Evolutionary conservation across 2,329 filamentous ascomycete genomes (phyloP).

Genomic region (Alternaria solani): DNA sequence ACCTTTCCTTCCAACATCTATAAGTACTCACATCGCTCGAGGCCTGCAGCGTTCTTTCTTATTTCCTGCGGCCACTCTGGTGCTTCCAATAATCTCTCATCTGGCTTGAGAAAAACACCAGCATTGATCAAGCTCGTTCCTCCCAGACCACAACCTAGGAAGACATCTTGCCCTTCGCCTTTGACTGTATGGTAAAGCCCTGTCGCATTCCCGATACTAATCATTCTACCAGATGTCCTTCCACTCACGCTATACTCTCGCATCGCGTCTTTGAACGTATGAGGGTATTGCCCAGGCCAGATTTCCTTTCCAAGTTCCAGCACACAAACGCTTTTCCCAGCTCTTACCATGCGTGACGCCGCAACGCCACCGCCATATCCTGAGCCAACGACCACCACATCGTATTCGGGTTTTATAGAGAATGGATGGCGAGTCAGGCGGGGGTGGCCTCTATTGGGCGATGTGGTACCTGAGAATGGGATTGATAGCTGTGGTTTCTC

Average conservation of each 20-base stretch:
- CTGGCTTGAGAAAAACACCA: not conserved
- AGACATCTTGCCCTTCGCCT: not conserved
- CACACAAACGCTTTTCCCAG: conserved; percentile 67
- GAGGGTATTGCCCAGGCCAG: not conserved
- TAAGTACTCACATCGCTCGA: not conserved
- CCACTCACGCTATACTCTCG: not conserved
- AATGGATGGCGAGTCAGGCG: not conserved
- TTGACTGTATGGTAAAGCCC: not conserved
- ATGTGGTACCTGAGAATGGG: not conserved
- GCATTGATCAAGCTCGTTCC: not conserved
- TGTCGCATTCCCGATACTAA: not conserved
- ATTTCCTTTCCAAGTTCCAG: conserved; percentile 64
- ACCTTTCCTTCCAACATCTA: not conserved
- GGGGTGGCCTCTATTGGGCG: not conserved
- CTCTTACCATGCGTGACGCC: conserved; percentile 69
- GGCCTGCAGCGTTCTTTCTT: not conserved
- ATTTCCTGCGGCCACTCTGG: not conserved
- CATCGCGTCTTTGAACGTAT: not conserved
- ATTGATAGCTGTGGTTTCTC: not conserved
- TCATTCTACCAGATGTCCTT: not conserved
- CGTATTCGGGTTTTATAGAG: conserved; percentile 64
- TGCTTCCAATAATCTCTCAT: not conserved
- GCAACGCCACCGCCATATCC: conserved; percentile 74
- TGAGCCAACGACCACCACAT: conserved; percentile 72
- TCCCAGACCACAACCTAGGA: not conserved